Evolutionary conservation across 2,329 filamentous ascomycete species (phyloP), one percentile per base, ranked within the genome.

Genomic region (Keithomyces neogunnii): DNA sequence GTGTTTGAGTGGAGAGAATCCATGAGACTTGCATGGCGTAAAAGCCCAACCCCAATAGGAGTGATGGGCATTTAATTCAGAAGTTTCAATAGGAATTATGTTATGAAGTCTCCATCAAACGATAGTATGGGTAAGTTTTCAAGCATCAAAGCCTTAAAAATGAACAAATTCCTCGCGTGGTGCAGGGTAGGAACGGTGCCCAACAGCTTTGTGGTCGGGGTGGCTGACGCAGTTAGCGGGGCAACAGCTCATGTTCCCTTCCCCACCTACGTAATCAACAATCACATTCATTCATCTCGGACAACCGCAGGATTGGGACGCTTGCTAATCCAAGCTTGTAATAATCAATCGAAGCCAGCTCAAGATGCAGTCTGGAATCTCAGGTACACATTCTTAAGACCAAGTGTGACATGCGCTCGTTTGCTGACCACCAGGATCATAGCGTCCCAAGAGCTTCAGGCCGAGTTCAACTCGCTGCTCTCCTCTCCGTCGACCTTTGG

Each of bases 371-470:
- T 89, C 86, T 36, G 86, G 86, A 69, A 89, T 89, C 60, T 81
- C 84, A 69, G 85, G 85, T 85, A 74, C 48, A 62, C 46, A 30
- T 7, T 42, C 43, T 50, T 31, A 39, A 51, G 51, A 3, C 44
- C 43, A 31, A 46, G 43, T 3, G 13, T 36, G 43, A 5, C 32
- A 30, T 26, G 48, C 40, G 26, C 45, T 40, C n/a, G 26, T 19
- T 35, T 35, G 19, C 19, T 42, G 35, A 53, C 48, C 19, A 31
- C 9, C 9, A 11, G 4, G 8, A 40, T 43, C 4, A 46, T 64
- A 88, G 89, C 86, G 58, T 91, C 88, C 51, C 69, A 84, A 69
- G 88, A 92, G 76, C 85, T 93, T 55, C 79, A 84, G 64, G 73
- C 81, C 61, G 77, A 86, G 60, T 91, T 93, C 76, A 83, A 81